Percentiles rank a stretch among this genome's conserved stretches.
phyloP scores from a whole-genome alignment of 1,139 yeast species.

The Yamadazyma membranifaciens region DNA sequence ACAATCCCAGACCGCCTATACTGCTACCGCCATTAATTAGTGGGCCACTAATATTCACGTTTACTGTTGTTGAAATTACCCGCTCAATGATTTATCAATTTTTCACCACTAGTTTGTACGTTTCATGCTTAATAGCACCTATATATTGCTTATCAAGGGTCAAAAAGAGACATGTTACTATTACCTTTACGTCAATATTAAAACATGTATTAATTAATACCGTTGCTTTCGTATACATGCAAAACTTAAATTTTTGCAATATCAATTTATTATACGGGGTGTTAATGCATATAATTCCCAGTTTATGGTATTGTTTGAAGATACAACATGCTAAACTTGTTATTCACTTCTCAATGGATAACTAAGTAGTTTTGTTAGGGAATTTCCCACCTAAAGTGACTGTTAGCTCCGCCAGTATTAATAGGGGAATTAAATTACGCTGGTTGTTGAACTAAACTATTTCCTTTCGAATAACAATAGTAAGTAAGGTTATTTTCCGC shows the following conservation, averaged over 20 bases:
- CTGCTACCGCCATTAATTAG: too few species aligned
- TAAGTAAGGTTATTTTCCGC: too few species aligned
- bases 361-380: background rate
- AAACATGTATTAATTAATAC: conserved; percentile 7
- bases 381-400: too few species aligned
- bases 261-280: background rate
- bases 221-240: conserved; percentile 2
- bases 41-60: too few species aligned
- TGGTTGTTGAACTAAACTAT: too few species aligned
- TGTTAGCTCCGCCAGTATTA: too few species aligned
- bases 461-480: too few species aligned
- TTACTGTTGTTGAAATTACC: too few species aligned
- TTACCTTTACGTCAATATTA: background rate
- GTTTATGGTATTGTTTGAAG: conserved; percentile 11
- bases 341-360: conserved; percentile 7
- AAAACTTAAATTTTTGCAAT: background rate
- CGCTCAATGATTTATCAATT: conserved; percentile 2
- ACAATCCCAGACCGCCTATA: too few species aligned
- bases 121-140: background rate
- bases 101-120: conserved; percentile 2
- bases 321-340: conserved; percentile 8
- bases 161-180: background rate
- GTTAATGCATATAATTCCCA: conserved; percentile 9
- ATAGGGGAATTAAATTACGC: too few species aligned
- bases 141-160: background rate